These are phyloP conservation scores for Melampsora occidentalis DNA, from an alignment of 1,284 basidiomycete species.

Conservation along the genomic window DNA sequence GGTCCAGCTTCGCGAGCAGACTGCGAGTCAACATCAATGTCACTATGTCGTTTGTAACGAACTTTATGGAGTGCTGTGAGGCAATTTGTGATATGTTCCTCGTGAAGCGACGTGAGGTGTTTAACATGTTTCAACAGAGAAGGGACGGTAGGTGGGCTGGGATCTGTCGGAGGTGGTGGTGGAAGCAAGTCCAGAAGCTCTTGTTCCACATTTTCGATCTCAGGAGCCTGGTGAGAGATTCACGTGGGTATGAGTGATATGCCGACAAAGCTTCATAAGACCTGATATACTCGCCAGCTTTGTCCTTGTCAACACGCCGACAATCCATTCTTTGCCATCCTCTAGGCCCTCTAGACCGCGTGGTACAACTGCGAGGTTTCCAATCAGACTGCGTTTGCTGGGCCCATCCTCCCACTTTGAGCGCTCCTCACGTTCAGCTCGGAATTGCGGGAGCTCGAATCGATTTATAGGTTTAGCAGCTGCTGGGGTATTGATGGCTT, in stretches of 20 bases:
- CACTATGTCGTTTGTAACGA: slow-evolving; percentile 15
- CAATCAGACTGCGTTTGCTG: slow-evolving; percentile 22
- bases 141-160: slow-evolving; percentile 11
- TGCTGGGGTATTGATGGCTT: slow-evolving; percentile 28
- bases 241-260: neutral
- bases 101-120: slow-evolving; percentile 22
- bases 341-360: slow-evolving; percentile 40
- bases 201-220: slow-evolving; percentile 42
- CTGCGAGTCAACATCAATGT: slow-evolving; percentile 8
- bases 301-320: slow-evolving; percentile 36
- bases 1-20: slow-evolving; percentile 6
- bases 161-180: slow-evolving; percentile 19
- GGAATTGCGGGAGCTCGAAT: slow-evolving; percentile 34
- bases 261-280: neutral
- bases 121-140: slow-evolving; percentile 34
- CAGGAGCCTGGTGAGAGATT: slow-evolving; percentile 38
- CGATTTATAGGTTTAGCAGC: slow-evolving; percentile 23
- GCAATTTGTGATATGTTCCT: slow-evolving; percentile 36
- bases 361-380: slow-evolving; percentile 30
- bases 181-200: slow-evolving; percentile 37
- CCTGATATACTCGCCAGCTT: slow-evolving; percentile 22
- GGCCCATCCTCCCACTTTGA: slow-evolving; percentile 41
- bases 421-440: slow-evolving; percentile 39
- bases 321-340: slow-evolving; percentile 44
- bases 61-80: slow-evolving; percentile 33